These are phyloP conservation scores for Thamnidium elegans DNA, from an alignment of 192 early-diverging fungal genomes.

Conservation along the genomic window DNA sequence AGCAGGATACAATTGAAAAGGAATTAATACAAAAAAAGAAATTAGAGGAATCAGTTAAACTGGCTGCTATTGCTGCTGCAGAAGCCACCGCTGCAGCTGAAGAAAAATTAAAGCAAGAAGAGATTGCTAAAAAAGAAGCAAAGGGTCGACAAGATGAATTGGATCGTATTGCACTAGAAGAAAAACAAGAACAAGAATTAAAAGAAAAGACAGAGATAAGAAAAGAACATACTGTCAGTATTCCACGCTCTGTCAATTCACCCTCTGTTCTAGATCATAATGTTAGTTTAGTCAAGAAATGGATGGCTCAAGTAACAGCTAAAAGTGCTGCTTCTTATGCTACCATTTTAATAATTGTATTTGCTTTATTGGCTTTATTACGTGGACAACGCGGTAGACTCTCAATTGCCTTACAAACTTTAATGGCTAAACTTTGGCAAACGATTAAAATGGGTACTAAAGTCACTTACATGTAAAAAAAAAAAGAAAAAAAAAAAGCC, in stretches of 20 bases:
- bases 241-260: background rate
- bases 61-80: background rate
- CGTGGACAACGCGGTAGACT: conserved; percentile 12
- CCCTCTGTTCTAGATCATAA: background rate
- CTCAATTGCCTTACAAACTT: conserved; percentile 6
- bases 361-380: conserved; percentile 21
- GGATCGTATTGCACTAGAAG: background rate
- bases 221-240: too few species aligned
- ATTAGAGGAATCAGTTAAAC: background rate
- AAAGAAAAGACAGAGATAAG: background rate
- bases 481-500: conserved; percentile 14
- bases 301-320: conserved; percentile 9
- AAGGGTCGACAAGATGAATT: conserved; percentile 19
- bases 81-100: background rate
- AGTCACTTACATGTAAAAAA: conserved; percentile 37
- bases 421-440: conserved; percentile 33
- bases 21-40: conserved; percentile 7
- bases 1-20: conserved; percentile 4
- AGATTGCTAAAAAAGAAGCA: conserved; percentile 3
- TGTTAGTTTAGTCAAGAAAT: conserved; percentile 13
- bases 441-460: conserved; percentile 40
- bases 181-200: background rate
- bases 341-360: conserved; percentile 14
- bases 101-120: conserved; percentile 7
- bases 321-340: conserved; percentile 17